Conservation (phyloP, 331 rosid species). For the Quercus phellos region DNA sequence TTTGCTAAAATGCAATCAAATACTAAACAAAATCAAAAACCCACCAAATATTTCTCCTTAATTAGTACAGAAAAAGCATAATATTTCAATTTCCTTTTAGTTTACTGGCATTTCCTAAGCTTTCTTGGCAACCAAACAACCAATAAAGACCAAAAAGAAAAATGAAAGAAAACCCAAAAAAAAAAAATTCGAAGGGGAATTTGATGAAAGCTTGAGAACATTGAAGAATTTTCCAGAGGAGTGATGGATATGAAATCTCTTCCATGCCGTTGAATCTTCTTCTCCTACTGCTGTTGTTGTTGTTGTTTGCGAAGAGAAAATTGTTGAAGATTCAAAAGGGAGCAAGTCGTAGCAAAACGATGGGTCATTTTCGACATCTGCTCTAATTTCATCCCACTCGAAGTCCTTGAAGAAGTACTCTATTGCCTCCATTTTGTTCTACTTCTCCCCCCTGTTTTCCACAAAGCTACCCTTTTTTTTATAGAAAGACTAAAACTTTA, state of each 20-base stretch:
- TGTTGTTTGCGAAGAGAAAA: background rate
- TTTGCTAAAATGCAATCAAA: background rate
- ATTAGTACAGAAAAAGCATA: background rate
- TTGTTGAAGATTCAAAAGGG: constrained; percentile 19
- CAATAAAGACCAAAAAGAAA: background rate
- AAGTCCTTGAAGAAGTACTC: constrained; percentile 62
- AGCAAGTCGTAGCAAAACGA: constrained; percentile 42
- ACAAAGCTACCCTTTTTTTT: no score
- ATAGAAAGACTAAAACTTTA: no score
- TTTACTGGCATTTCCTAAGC: background rate
- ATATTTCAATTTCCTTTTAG: background rate
- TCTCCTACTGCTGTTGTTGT: background rate
- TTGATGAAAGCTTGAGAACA: constrained; percentile 22
- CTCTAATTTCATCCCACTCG: constrained; percentile 61
- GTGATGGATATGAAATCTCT: constrained; percentile 60
- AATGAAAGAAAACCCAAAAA: no score
- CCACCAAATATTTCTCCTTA: background rate
- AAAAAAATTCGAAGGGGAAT: background rate
- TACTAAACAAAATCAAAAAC: background rate
- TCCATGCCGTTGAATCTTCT: constrained; percentile 55
- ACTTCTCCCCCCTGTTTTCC: no score
- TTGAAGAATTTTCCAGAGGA: constrained; percentile 73
- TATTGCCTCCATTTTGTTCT: constrained; percentile 4
- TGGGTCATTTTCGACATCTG: constrained; percentile 52
- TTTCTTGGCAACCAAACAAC: background rate